phyloP scores from a whole-genome alignment of 352 stramenopile species.

The Globisporangium orthogonon region DNA sequence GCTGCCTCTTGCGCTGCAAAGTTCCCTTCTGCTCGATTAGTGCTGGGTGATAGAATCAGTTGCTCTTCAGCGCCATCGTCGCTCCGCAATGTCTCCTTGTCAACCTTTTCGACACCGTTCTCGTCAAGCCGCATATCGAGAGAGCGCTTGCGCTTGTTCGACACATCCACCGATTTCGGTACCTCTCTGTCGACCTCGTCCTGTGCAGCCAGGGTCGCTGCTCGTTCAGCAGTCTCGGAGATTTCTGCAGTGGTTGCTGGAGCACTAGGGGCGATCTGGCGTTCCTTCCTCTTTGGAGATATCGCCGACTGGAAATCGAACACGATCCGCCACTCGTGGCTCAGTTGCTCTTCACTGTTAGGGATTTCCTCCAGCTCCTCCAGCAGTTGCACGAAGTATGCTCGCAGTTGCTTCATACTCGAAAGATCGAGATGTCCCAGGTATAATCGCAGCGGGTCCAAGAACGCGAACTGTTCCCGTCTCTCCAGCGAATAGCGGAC shows the following conservation, averaged over 20 bases:
- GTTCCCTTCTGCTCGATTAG: background rate
- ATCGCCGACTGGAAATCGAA: conserved; percentile 66
- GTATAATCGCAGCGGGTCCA: conserved; percentile 63
- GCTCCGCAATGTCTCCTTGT: background rate
- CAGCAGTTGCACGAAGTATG: conserved; percentile 65
- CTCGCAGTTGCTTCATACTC: conserved; percentile 52
- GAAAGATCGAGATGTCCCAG: conserved; percentile 62
- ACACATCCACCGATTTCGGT: background rate
- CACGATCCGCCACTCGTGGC: conserved; percentile 41
- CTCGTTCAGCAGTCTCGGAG: background rate
- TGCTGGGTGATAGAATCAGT: background rate
- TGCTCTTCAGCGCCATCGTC: background rate
- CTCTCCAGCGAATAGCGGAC: conserved; percentile 64
- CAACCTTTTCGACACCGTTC: background rate
- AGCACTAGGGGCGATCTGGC: conserved; percentile 1
- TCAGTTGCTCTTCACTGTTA: conserved; percentile 30
- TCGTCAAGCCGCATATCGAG: conserved; percentile 4
- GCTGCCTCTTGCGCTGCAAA: background rate
- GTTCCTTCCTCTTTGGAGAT: conserved; percentile 10
- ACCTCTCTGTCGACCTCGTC: background rate
- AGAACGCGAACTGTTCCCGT: conserved; percentile 54
- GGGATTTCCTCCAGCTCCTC: conserved; percentile 37
- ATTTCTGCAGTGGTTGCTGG: background rate
- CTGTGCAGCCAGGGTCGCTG: background rate
- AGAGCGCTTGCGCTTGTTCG: conserved; percentile 12